phyloP scores from a whole-genome alignment of 2,329 filamentous ascomycete species.

The Magnaporthiopsis rhizophila region DNA sequence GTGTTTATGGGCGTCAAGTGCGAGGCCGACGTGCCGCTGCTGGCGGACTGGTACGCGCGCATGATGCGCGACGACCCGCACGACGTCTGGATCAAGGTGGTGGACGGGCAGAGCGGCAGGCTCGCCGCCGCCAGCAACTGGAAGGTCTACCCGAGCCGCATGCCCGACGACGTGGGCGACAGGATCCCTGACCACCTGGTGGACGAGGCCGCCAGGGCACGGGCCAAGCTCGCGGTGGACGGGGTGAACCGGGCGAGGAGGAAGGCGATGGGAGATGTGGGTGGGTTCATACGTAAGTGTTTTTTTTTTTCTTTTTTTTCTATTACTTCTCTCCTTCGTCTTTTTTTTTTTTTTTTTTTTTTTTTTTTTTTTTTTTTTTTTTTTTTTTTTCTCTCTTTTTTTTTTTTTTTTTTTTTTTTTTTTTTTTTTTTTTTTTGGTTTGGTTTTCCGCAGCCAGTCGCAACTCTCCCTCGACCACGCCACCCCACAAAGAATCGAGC shows the following conservation, averaged over 20 bases:
- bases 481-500: too few species aligned
- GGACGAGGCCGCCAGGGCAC: slow-evolving; percentile 23
- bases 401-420: not conserved
- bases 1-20: slow-evolving; percentile 14
- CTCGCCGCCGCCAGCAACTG: slow-evolving; percentile 28
- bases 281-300: slow-evolving; percentile 25
- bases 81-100: slow-evolving; percentile 26
- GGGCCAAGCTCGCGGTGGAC: slow-evolving; percentile 24
- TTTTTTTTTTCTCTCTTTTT: too few species aligned
- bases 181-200: slow-evolving; percentile 18
- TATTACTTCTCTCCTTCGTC: not conserved
- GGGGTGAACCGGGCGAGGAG: slow-evolving; percentile 22
- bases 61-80: slow-evolving; percentile 17
- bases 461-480: too few species aligned
- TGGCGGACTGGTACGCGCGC: slow-evolving; percentile 12
- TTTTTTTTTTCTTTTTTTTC: not conserved
- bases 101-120: slow-evolving; percentile 24
- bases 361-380: not conserved
- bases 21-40: slow-evolving; percentile 16
- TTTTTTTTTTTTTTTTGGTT: too few species aligned
- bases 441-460: too few species aligned
- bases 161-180: slow-evolving; percentile 15
- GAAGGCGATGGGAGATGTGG: slow-evolving; percentile 17
- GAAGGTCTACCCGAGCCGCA: slow-evolving; percentile 22
- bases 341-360: too few species aligned